phyloP scores from a whole-genome alignment of 2,329 filamentous ascomycete species.

The Epichloe festucae region DNA sequence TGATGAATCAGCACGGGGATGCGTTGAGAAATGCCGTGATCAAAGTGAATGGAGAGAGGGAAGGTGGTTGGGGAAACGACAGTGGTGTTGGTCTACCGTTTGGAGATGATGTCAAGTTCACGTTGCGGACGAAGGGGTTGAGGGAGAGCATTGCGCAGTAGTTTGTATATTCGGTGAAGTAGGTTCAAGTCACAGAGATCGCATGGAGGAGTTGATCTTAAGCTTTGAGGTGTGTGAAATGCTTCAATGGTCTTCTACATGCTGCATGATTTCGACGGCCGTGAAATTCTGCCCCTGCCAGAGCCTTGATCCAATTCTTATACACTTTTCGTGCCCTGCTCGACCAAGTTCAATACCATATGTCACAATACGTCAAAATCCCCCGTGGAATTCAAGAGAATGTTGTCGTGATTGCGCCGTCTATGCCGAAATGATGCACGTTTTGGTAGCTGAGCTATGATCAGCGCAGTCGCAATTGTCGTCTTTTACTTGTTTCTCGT shows the following conservation, averaged over 20 bases:
- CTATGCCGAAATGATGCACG: too few relatives aligned
- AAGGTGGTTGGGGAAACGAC: slow-evolving; percentile 7
- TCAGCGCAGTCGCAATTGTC: too few relatives aligned
- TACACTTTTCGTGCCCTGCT: too few relatives aligned
- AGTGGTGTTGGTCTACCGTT: slow-evolving; percentile 29
- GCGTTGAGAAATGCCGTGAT: slow-evolving; percentile 20
- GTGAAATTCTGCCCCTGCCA: too few relatives aligned
- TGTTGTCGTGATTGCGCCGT: background rate
- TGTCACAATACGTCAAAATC: background rate
- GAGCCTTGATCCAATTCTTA: too few relatives aligned
- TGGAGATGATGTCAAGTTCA: slow-evolving; percentile 31
- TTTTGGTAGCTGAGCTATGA: too few relatives aligned
- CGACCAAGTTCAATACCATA: too few relatives aligned
- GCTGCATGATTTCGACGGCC: too few relatives aligned
- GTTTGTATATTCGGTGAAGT: background rate
- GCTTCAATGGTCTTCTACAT: too few relatives aligned
- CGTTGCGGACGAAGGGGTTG: slow-evolving; percentile 42
- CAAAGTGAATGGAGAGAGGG: slow-evolving; percentile 11
- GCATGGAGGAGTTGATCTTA: too few relatives aligned
- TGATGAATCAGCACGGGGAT: slow-evolving; percentile 26
- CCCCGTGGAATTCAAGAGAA: background rate
- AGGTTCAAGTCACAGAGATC: background rate
- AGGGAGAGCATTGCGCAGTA: slow-evolving; percentile 28
- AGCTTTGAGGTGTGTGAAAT: too few relatives aligned
- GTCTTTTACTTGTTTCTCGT: too few relatives aligned